Conservation (phyloP, 352 stramenopile genomes). For the Pythium vanterpoolii region DNA sequence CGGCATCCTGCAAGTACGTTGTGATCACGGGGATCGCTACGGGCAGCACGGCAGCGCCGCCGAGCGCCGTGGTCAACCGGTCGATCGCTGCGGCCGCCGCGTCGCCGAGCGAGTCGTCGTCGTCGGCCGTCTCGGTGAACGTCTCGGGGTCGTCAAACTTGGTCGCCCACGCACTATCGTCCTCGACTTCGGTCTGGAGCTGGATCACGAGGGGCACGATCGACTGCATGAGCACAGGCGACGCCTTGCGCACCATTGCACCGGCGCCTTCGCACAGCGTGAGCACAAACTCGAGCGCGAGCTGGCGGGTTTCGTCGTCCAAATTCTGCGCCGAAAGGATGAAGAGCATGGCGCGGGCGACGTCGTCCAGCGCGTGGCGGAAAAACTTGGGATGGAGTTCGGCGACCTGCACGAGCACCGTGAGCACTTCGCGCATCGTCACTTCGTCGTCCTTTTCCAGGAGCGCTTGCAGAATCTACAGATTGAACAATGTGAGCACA, state of each 20-base stretch:
- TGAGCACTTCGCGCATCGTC: slow-evolving; percentile 68
- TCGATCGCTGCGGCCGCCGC: slow-evolving; percentile 74
- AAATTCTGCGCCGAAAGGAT: slow-evolving; percentile 60
- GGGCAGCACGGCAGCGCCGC: slow-evolving; percentile 69
- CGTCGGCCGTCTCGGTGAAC: slow-evolving; percentile 59
- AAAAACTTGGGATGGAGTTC: slow-evolving; percentile 85
- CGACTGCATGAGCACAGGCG: slow-evolving; percentile 48
- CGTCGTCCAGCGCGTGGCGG: slow-evolving; percentile 59
- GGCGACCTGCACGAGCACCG: slow-evolving; percentile 66
- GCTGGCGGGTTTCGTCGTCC: slow-evolving; percentile 69
- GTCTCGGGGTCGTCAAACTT: slow-evolving; percentile 84
- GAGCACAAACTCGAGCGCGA: slow-evolving; percentile 81
- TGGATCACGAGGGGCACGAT: slow-evolving; percentile 74
- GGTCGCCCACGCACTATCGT: slow-evolving; percentile 61
- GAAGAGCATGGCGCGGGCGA: slow-evolving; percentile 78
- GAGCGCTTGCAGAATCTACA: slow-evolving; percentile 65
- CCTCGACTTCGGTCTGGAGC: slow-evolving; percentile 79
- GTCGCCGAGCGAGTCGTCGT: slow-evolving; percentile 67
- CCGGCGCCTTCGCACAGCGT: slow-evolving; percentile 78
- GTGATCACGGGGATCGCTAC: slow-evolving; percentile 77
- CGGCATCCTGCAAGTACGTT: slow-evolving; percentile 51
- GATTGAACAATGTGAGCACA: background rate
- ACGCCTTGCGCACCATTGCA: slow-evolving; percentile 77
- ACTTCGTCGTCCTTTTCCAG: slow-evolving; percentile 57
- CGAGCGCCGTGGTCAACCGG: slow-evolving; percentile 67